A percentile compares a stretch with the other conserved stretches of the same genome.
Conservation (phyloP, 768 basidiomycete species). For the Boletus tylopilopsis region DNA sequence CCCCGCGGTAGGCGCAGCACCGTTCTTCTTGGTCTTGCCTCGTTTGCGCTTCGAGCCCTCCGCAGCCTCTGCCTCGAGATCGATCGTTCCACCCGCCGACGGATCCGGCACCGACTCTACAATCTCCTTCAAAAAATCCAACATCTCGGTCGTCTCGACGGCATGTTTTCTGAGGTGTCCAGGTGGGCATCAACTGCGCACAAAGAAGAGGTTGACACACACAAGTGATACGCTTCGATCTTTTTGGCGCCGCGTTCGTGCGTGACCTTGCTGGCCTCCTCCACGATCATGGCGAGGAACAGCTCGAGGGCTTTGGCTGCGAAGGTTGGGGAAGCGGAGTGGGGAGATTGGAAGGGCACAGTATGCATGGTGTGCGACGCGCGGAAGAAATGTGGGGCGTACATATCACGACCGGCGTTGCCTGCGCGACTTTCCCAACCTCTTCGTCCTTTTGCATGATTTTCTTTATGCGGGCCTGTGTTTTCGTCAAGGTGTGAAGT, state of each 20-base stretch:
- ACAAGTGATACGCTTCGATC: slow-evolving; percentile 93
- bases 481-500: slow-evolving; percentile 8
- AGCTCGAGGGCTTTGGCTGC: slow-evolving; percentile 95
- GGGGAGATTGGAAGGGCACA: not conserved
- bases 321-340: not conserved
- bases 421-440: slow-evolving; percentile 96
- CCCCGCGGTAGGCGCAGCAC: slow-evolving; percentile 31
- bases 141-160: slow-evolving; percentile 79
- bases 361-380: slow-evolving; percentile 10
- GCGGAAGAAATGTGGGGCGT: slow-evolving; percentile 33
- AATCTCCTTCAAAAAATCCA: slow-evolving; percentile 93
- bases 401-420: slow-evolving; percentile 97
- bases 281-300: slow-evolving; percentile 81
- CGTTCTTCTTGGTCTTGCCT: slow-evolving; percentile 50
- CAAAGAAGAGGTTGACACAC: slow-evolving; percentile 33
- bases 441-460: slow-evolving; percentile 99
- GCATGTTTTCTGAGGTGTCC: slow-evolving; percentile 73
- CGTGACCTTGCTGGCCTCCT: slow-evolving; percentile 80
- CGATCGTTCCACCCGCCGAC: slow-evolving; percentile 74
- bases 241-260: slow-evolving; percentile 76
- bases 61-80: slow-evolving; percentile 58
- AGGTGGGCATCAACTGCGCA: not conserved
- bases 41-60: slow-evolving; percentile 57
- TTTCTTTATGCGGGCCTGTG: slow-evolving; percentile 94
- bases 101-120: slow-evolving; percentile 86